phyloP scores from a whole-genome alignment of 768 basidiomycete species.

The Psilocybe cubensis region DNA sequence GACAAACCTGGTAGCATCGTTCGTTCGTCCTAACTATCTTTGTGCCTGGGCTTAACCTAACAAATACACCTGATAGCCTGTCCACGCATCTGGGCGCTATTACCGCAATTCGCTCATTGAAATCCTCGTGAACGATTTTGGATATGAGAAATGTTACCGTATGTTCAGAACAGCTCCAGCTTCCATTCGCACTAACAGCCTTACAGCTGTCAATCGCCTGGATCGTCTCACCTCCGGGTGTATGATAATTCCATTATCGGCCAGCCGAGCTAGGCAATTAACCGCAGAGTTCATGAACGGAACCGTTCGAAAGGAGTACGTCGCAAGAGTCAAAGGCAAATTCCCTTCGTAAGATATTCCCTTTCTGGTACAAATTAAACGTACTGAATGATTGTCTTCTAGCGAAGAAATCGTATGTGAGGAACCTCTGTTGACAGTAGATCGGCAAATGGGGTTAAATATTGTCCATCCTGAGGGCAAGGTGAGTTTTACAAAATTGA shows the following conservation, averaged over 20 bases:
- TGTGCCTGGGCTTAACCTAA: constrained; percentile 12
- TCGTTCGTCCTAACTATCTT: constrained; percentile 41
- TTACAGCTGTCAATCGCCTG: constrained; percentile 89
- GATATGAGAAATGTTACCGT: constrained; percentile 85
- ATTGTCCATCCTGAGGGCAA: constrained; percentile 96
- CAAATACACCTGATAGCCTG: constrained; percentile 57
- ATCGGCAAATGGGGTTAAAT: constrained; percentile 96
- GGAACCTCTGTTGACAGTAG: constrained; percentile 86
- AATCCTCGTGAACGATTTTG: constrained; percentile 84
- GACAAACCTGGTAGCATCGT: constrained; percentile 98
- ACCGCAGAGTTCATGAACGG: constrained; percentile 84
- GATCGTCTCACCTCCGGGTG: constrained; percentile 94
- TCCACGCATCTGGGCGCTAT: constrained; percentile 92
- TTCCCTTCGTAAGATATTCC: constrained; percentile 75
- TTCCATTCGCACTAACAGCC: constrained; percentile 6
- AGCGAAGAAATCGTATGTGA: constrained; percentile 87
- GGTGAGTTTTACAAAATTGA: constrained; percentile 43
- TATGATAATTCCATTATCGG: constrained; percentile 88
- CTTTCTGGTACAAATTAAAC: not conserved
- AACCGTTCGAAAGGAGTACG: constrained; percentile 88
- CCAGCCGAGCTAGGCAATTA: constrained; percentile 67
- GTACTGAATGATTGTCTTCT: not conserved
- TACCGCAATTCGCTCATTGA: constrained; percentile 87
- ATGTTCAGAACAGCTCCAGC: constrained; percentile 32
- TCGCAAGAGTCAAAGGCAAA: constrained; percentile 83